These are phyloP conservation scores for Cordyceps cateniannulata DNA, from an alignment of 2,329 filamentous ascomycete genomes.

Conservation along the genomic window DNA sequence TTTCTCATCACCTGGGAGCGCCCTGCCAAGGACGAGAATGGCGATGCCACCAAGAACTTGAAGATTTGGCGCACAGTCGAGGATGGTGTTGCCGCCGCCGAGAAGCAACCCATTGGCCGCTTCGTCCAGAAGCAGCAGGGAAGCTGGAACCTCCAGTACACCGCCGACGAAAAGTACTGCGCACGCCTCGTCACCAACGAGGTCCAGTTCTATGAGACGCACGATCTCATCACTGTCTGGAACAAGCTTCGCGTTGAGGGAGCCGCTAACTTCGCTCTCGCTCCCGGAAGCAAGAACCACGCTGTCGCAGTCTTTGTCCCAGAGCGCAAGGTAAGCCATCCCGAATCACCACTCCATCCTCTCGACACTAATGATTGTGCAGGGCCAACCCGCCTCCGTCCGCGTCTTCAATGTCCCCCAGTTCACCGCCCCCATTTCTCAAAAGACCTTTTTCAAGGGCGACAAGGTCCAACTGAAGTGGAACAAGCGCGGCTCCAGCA, in stretches of 20 bases:
- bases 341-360: background rate
- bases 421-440: slow-evolving; percentile 75
- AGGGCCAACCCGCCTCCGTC: slow-evolving; percentile 90
- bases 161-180: slow-evolving; percentile 85
- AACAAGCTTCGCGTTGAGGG: slow-evolving; percentile 93
- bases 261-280: slow-evolving; percentile 80
- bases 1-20: slow-evolving; percentile 97
- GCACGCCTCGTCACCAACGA: slow-evolving; percentile 93
- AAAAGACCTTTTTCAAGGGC: slow-evolving; percentile 99
- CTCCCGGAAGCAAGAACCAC: slow-evolving; percentile 75
- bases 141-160: slow-evolving; percentile 97
- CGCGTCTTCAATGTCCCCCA: slow-evolving; percentile 92
- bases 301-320: slow-evolving; percentile 93
- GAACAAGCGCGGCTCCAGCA: slow-evolving; percentile 84
- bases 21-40: slow-evolving; percentile 83
- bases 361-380: slow-evolving; percentile 15
- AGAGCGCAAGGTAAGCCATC: slow-evolving; percentile 71
- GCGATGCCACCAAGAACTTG: slow-evolving; percentile 90
- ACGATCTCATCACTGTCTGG: slow-evolving; percentile 81
- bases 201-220: slow-evolving; percentile 92
- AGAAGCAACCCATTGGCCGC: slow-evolving; percentile 71
- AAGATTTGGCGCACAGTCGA: slow-evolving; percentile 91
- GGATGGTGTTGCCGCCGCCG: slow-evolving; percentile 51
- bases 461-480: slow-evolving; percentile 99
- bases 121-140: slow-evolving; percentile 96